Evolutionary conservation across 179 eudicot genomes (phyloP).

Genomic region (Beta corolliflora): DNA sequence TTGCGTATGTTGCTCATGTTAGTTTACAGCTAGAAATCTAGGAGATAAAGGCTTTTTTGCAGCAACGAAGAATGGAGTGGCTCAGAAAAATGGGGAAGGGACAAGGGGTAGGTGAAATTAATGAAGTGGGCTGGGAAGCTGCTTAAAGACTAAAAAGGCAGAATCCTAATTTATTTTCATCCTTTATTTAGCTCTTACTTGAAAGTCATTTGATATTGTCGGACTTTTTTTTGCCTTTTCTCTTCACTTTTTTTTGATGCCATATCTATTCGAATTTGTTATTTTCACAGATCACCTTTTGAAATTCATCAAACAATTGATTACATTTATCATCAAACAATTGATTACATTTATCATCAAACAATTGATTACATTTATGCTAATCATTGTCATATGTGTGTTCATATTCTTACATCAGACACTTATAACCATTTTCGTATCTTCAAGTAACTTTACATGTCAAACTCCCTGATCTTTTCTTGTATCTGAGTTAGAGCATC

Average conservation of each 20-base stretch:
- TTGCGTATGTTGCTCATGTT: neutral
- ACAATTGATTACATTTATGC: neutral
- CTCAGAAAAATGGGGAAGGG: neutral
- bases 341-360: neutral
- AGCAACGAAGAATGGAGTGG: neutral
- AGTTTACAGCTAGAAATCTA: neutral
- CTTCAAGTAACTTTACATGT: neutral
- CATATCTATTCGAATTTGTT: neutral
- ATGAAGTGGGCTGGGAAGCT: neutral
- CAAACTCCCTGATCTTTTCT: neutral
- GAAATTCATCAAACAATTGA: neutral
- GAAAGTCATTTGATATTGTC: neutral
- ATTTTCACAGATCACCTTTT: neutral
- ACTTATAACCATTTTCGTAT: neutral
- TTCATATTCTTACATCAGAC: neutral
- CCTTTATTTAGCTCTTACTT: neutral
- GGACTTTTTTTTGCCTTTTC: neutral
- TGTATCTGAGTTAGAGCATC: neutral
- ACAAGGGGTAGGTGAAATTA: too few relatives aligned
- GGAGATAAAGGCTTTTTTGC: neutral
- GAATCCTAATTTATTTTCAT: neutral
- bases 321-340: neutral
- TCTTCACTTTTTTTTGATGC: neutral
- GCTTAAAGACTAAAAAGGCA: neutral
- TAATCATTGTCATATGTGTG: neutral